Conservation (phyloP, 805 yeast genomes). For the Candida silvicultrix region DNA sequence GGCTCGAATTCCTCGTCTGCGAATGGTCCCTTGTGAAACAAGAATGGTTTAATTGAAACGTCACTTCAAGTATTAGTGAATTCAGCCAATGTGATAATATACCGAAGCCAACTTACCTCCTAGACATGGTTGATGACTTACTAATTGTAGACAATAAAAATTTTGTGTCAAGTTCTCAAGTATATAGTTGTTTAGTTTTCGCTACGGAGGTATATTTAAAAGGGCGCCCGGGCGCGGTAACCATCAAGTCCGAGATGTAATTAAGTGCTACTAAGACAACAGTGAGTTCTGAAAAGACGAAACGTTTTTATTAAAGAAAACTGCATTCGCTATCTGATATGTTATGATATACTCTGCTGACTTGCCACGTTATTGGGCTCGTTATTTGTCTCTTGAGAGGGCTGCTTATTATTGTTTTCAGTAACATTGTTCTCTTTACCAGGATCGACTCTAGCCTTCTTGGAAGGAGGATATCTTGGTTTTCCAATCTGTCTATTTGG, state of each 20-base stretch:
- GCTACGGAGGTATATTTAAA: not conserved
- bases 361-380: not conserved
- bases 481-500: conserved; percentile 23
- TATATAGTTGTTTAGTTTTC: not conserved
- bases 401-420: not conserved
- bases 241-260: not conserved
- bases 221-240: not conserved
- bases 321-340: not conserved
- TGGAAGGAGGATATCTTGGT: conserved; percentile 20
- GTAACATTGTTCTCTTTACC: not conserved
- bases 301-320: too few species aligned
- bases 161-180: not conserved
- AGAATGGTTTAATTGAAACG: conserved; percentile 13
- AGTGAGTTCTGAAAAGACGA: too few species aligned
- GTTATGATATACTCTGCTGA: not conserved
- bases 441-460: conserved; percentile 4
- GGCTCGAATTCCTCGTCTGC: conserved; percentile 30
- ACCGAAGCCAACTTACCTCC: not conserved
- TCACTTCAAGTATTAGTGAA: conserved; percentile 8
- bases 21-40: conserved; percentile 26
- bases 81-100: too few species aligned
- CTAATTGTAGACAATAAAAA: too few species aligned
- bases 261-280: not conserved
- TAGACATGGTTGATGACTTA: not conserved
- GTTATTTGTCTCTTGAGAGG: not conserved